These are phyloP conservation scores for Candida krabiensis DNA, from an alignment of 805 yeast genomes.

Conservation along the genomic window DNA sequence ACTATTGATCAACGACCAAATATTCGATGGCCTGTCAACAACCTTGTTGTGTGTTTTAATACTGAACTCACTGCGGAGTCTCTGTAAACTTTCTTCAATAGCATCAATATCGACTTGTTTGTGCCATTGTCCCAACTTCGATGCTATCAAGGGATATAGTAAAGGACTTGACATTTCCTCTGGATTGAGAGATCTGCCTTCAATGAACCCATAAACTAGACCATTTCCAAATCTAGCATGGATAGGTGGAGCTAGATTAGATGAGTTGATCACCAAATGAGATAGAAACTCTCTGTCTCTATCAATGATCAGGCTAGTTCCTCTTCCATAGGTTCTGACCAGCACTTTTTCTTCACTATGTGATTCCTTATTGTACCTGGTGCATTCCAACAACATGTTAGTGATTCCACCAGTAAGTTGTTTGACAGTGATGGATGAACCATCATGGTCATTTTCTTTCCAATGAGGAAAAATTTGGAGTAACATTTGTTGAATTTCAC, in stretches of 20 bases:
- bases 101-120: slow-evolving; percentile 42
- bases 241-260: slow-evolving; percentile 65
- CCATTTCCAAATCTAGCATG: slow-evolving; percentile 73
- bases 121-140: slow-evolving; percentile 73
- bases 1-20: slow-evolving; percentile 60
- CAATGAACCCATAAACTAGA: slow-evolving; percentile 64
- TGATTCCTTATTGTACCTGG: slow-evolving; percentile 18
- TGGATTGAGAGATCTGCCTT: slow-evolving; percentile 61
- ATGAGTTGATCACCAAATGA: slow-evolving; percentile 59
- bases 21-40: slow-evolving; percentile 35
- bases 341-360: slow-evolving; percentile 41
- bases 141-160: slow-evolving; percentile 60
- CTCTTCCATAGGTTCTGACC: slow-evolving; percentile 72
- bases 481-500: slow-evolving; percentile 40
- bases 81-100: slow-evolving; percentile 48
- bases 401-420: slow-evolving; percentile 65
- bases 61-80: slow-evolving; percentile 32
- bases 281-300: slow-evolving; percentile 73
- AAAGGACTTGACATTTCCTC: slow-evolving; percentile 48
- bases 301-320: slow-evolving; percentile 70
- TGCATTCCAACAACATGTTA: slow-evolving; percentile 55
- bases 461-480: slow-evolving; percentile 45
- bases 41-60: slow-evolving; percentile 3
- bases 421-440: slow-evolving; percentile 36
- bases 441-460: slow-evolving; percentile 9